Base-by-base conservation (phyloP, 805 yeast species). In the Zygosaccharomyces pseudorouxii region DNA sequence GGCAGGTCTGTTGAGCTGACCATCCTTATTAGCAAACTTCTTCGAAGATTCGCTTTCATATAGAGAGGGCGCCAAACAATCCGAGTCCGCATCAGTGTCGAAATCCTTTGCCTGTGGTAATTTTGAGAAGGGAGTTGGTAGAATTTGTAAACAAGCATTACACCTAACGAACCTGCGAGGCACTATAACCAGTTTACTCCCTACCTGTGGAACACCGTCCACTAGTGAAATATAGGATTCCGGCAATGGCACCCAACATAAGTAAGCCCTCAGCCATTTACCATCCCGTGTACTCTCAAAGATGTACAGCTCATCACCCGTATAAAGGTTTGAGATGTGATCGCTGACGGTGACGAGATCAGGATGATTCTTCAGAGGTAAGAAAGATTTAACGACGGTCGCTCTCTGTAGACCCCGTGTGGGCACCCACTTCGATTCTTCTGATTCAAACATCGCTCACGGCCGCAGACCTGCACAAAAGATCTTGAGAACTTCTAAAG, bases 221-320 rank as follows among this genome's bases (percentile, higher is more conserved):
- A 16, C 18, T 8, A 41, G 11, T 11, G 85, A 79, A 31, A 82
- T 76, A 64, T 80, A 84, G 60, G 83, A 88, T 28, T 79, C 74
- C 0, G 92, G 92, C 46, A 81, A 69, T 5, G 95, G 90, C 50
- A 81, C 76, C 33, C 83, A 71, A 30, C 84, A 69, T 3, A 79
- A 73, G 64, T 89, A 88, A 10, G 89, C 96, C 56, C 96, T 74
- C 20, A 82, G 88, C 96, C 96, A 89, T 52, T 76, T 76, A 18
- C 73, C 73, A 45, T 64, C 63, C 5, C 36, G 69, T 65, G 64
- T 77, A 72, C 42, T 76, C 70, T 88, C 96, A 60, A 87, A 85
- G 16, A 86, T 70, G 63, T 77, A 86, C 28, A 85, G 80, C 53
- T 83, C 87, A 65, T 87, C 95, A 30, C 95, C 96, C 18, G 83